phyloP scores from a whole-genome alignment of 2,329 filamentous ascomycete species.

The Claviceps sp. region DNA sequence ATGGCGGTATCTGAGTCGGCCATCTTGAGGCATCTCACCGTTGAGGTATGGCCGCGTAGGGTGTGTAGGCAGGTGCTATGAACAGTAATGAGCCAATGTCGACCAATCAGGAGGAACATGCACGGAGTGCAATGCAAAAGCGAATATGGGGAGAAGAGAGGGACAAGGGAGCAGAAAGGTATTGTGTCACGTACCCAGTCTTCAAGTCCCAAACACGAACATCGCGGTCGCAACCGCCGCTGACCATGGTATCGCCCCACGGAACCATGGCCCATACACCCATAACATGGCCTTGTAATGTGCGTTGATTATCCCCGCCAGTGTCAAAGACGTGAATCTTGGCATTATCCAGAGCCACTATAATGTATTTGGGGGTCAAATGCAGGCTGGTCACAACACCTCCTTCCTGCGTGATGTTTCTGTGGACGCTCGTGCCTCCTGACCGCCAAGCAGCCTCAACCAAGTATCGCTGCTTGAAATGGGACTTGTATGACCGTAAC shows the following conservation, averaged over 20 bases:
- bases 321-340: slow-evolving; percentile 98
- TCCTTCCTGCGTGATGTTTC: slow-evolving; percentile 90
- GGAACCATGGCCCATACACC: slow-evolving; percentile 99
- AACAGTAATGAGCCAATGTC: neutral
- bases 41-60: slow-evolving; percentile 88
- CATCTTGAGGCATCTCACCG: slow-evolving; percentile 95
- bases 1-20: slow-evolving; percentile 88
- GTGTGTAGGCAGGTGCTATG: slow-evolving; percentile 61
- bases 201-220: slow-evolving; percentile 94
- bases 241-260: slow-evolving; percentile 89
- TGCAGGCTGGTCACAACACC: slow-evolving; percentile 94
- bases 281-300: slow-evolving; percentile 92
- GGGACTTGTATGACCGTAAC: slow-evolving; percentile 77
- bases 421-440: slow-evolving; percentile 69
- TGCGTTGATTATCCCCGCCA: slow-evolving; percentile 75
- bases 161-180: neutral
- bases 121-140: neutral
- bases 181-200: slow-evolving; percentile 55
- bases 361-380: slow-evolving; percentile 89
- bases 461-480: slow-evolving; percentile 95
- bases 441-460: slow-evolving; percentile 95
- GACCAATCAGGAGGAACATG: neutral
- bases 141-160: neutral
- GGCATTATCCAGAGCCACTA: slow-evolving; percentile 92
- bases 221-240: slow-evolving; percentile 90